These are phyloP conservation scores for Haematococcus lacustris DNA, from an alignment of 139 green algal species.

Conservation along the genomic window DNA sequence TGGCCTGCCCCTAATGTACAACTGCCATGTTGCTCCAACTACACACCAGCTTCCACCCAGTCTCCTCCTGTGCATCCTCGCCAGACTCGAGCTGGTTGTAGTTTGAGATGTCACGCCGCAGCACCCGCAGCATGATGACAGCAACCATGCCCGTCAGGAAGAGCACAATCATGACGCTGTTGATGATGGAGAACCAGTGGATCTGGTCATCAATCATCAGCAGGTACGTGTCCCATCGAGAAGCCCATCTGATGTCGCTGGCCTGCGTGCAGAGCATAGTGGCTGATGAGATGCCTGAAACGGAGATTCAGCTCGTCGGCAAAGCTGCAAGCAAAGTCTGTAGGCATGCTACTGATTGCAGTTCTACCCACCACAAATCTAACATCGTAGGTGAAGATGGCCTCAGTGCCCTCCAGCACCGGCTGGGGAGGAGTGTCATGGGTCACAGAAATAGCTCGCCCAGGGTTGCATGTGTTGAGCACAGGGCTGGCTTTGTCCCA, in stretches of 20 bases:
- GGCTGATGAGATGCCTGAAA: background rate
- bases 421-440: slow-evolving; percentile 66
- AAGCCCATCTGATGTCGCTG: slow-evolving; percentile 90
- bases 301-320: background rate
- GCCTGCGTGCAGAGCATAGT: slow-evolving; percentile 12
- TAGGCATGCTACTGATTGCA: background rate
- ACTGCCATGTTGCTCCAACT: background rate
- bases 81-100: slow-evolving; percentile 96
- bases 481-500: slow-evolving; percentile 57
- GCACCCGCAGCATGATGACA: slow-evolving; percentile 97
- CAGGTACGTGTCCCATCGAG: slow-evolving; percentile 97
- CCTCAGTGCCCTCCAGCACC: slow-evolving; percentile 75
- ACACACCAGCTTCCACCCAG: slow-evolving; percentile 93
- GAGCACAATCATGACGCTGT: slow-evolving; percentile 98
- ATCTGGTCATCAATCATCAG: slow-evolving; percentile 94
- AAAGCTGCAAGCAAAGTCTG: background rate
- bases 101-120: slow-evolving; percentile 90
- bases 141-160: slow-evolving; percentile 98
- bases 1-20: background rate
- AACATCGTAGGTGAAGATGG: slow-evolving; percentile 98
- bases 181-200: slow-evolving; percentile 99
- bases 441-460: slow-evolving; percentile 68
- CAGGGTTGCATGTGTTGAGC: slow-evolving; percentile 88
- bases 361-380: slow-evolving; percentile 60
- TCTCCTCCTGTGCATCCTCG: slow-evolving; percentile 92